Percentiles rank a stretch among this genome's conserved stretches.
phyloP scores from a whole-genome alignment of 176 grass and related monocot species.

The Elaeis guineensis region DNA sequence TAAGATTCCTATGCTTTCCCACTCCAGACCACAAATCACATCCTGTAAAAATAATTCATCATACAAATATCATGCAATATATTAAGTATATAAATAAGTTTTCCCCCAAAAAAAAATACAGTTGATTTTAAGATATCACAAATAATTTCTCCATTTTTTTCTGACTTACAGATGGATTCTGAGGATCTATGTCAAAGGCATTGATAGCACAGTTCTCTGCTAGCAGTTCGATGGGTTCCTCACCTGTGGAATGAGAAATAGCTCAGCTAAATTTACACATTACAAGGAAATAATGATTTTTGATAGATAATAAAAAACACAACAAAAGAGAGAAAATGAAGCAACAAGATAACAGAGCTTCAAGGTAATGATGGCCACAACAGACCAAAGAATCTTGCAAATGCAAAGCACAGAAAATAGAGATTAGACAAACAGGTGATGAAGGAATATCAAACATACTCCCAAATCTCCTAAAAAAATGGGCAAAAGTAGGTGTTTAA shows the following conservation, averaged over 20 bases:
- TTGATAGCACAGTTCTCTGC: slow-evolving; percentile 77
- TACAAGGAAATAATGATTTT: not conserved
- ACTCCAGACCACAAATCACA: slow-evolving; percentile 73
- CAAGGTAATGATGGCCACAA: no score
- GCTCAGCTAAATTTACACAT: not conserved
- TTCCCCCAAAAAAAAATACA: not conserved
- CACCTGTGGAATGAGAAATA: slow-evolving; percentile 35
- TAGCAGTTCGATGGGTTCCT: slow-evolving; percentile 51
- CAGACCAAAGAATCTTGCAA: no score
- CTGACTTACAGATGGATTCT: slow-evolving; percentile 75
- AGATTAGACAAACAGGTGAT: no score
- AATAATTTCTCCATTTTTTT: not conserved
- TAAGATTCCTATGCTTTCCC: slow-evolving; percentile 83
- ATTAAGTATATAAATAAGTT: not conserved
- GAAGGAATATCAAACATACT: no score
- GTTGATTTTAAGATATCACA: not conserved
- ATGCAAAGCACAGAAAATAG: no score
- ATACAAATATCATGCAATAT: not conserved
- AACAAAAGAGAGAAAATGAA: not conserved
- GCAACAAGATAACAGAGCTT: not conserved
- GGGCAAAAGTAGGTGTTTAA: no score
- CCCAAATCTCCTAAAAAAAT: no score
- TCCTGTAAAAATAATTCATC: slow-evolving; percentile 41
- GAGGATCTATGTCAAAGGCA: slow-evolving; percentile 84
- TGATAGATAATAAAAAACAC: not conserved